Conservation (phyloP, 345 rosid species). For the Diplotaxis tenuifolia region DNA sequence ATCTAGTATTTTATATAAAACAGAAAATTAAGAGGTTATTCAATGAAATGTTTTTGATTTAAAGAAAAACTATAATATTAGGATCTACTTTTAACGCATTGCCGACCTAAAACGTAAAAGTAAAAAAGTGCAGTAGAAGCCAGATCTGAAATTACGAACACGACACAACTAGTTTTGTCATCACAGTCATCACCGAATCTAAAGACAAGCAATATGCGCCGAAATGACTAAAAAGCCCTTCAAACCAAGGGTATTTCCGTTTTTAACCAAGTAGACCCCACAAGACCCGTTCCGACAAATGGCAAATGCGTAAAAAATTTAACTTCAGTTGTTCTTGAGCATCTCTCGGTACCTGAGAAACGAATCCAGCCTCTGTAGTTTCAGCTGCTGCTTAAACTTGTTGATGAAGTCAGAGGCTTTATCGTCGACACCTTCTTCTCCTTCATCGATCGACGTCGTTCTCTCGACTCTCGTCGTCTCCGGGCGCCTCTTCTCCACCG, state of each 20-base stretch:
- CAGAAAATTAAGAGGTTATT: neutral
- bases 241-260: neutral
- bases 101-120: neutral
- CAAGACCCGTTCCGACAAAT: neutral
- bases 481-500: constrained; percentile 38
- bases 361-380: constrained; percentile 39
- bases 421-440: constrained; percentile 38
- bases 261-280: neutral
- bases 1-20: neutral
- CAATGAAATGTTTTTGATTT: neutral
- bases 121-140: neutral
- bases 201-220: neutral
- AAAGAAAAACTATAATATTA: neutral
- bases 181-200: constrained; percentile 18
- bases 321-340: constrained; percentile 19
- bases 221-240: constrained; percentile 25
- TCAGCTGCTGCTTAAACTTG: constrained; percentile 41
- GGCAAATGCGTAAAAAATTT: neutral
- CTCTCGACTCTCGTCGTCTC: constrained; percentile 35
- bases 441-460: constrained; percentile 30
- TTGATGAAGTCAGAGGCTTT: constrained; percentile 40
- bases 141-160: constrained; percentile 25
- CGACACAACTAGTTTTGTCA: constrained; percentile 16
- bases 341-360: constrained; percentile 38
- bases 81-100: neutral